Evolutionary conservation across 1,284 basidiomycete genomes (phyloP).

Genomic region (Microbotryum violaceum): DNA sequence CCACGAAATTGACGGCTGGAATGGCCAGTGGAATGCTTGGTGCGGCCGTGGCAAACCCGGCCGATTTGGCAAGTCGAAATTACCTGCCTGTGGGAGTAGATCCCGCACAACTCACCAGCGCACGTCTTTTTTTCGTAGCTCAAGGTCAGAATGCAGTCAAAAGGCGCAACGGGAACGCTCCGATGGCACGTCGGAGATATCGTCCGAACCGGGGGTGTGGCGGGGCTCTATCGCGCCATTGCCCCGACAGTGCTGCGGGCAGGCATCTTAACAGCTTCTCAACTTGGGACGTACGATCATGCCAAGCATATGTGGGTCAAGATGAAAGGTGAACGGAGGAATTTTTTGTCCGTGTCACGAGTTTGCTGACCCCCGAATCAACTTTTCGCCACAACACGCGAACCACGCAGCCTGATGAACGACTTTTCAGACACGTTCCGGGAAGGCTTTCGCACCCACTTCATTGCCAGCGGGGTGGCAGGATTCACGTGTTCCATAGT

Average conservation of each 20-base stretch:
- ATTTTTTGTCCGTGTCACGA: no score
- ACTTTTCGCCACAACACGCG: neutral
- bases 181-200: slow-evolving; percentile 26
- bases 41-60: slow-evolving; percentile 35
- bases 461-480: slow-evolving; percentile 32
- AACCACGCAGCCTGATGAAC: slow-evolving; percentile 18
- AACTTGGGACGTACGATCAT: slow-evolving; percentile 34
- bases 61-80: slow-evolving; percentile 25
- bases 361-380: no score
- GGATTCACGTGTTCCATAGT: slow-evolving; percentile 33
- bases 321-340: no score
- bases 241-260: slow-evolving; percentile 33
- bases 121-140: slow-evolving; percentile 11
- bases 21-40: slow-evolving; percentile 28
- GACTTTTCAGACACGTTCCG: slow-evolving; percentile 29
- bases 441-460: slow-evolving; percentile 34
- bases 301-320: slow-evolving; percentile 27
- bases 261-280: slow-evolving; percentile 34
- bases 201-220: slow-evolving; percentile 14
- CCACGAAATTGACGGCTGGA: slow-evolving; percentile 28
- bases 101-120: no score
- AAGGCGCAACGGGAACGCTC: slow-evolving; percentile 24
- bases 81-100: neutral
- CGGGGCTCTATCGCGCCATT: slow-evolving; percentile 31
- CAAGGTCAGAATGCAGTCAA: slow-evolving; percentile 34